Conservation (phyloP, 257 asterid species). For the Leonotis leonurus region DNA sequence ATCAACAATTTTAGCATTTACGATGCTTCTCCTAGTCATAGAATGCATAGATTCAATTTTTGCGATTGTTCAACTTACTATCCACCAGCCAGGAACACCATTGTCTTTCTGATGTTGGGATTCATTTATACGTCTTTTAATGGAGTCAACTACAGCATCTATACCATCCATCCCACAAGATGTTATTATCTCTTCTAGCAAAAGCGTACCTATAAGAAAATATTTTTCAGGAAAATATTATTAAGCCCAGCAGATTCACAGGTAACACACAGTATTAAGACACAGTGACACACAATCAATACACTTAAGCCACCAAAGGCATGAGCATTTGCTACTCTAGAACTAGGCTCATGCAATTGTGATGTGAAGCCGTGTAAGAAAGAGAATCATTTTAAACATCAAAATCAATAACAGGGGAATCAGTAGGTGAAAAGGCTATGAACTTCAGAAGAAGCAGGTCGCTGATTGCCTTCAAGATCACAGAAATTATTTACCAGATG, state of each 20-base stretch:
- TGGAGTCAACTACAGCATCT: conserved; percentile 75
- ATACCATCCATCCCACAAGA: conserved; percentile 66
- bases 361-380: neutral
- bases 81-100: conserved; percentile 86
- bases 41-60: neutral
- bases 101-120: conserved; percentile 71
- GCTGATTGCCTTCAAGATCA: conserved; percentile 3
- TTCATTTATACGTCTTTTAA: conserved; percentile 67
- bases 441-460: neutral
- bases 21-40: neutral
- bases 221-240: neutral
- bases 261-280: neutral
- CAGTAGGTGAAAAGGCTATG: neutral
- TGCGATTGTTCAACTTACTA: conserved; percentile 52
- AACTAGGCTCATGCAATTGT: conserved; percentile 6
- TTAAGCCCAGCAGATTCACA: conserved; percentile 1
- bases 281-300: neutral
- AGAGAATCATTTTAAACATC: conserved; percentile 9
- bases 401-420: neutral
- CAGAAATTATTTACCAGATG: conserved; percentile 63
- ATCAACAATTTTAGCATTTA: neutral
- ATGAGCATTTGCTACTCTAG: neutral
- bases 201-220: conserved; percentile 58
- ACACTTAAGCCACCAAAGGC: conserved; percentile 1
- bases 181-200: conserved; percentile 71